Percentiles rank a stretch among this genome's conserved stretches.
Conservation (phyloP, 1,284 basidiomycete genomes). For the Naganishia sp. region DNA sequence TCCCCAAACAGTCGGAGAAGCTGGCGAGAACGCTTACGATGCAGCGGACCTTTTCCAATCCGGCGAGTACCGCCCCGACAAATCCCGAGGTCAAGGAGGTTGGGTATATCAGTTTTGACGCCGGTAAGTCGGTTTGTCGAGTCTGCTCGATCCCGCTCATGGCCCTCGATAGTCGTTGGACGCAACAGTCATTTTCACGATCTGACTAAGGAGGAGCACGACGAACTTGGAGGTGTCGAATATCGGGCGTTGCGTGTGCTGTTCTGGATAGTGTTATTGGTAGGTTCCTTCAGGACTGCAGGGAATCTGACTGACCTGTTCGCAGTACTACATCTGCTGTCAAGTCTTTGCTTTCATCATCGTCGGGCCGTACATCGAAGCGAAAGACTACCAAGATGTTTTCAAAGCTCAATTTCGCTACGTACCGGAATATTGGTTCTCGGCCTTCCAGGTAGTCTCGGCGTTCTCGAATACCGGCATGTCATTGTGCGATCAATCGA, state of each 20-base stretch:
- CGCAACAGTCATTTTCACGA: constrained; percentile 84
- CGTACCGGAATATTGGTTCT: constrained; percentile 72
- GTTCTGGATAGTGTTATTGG: constrained; percentile 70
- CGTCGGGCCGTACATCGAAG: constrained; percentile 75
- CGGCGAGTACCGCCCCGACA: constrained; percentile 46
- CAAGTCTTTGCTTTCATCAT: constrained; percentile 70
- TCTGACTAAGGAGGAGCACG: constrained; percentile 77
- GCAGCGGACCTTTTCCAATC: constrained; percentile 61
- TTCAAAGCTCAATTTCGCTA: constrained; percentile 63
- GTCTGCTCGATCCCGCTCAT: neutral
- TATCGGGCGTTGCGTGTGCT: constrained; percentile 82
- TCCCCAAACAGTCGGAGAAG: constrained; percentile 62
- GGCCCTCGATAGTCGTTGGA: constrained; percentile 60
- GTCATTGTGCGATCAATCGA: constrained; percentile 84
- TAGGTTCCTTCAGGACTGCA: constrained; percentile 46
- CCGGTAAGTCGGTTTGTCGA: constrained; percentile 43
- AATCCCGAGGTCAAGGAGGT: constrained; percentile 55
- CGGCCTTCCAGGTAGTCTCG: constrained; percentile 81
- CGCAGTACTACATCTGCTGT: constrained; percentile 70
- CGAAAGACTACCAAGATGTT: constrained; percentile 55
- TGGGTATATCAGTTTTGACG: constrained; percentile 83
- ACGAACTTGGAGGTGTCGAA: constrained; percentile 92
- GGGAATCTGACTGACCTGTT: constrained; percentile 38
- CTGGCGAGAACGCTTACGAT: constrained; percentile 70
- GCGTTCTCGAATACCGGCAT: constrained; percentile 87